A percentile compares a stretch with the other conserved stretches of the same genome.
phyloP scores from a whole-genome alignment of 2,329 filamentous ascomycete genomes.

The Zasmidium cellare region DNA sequence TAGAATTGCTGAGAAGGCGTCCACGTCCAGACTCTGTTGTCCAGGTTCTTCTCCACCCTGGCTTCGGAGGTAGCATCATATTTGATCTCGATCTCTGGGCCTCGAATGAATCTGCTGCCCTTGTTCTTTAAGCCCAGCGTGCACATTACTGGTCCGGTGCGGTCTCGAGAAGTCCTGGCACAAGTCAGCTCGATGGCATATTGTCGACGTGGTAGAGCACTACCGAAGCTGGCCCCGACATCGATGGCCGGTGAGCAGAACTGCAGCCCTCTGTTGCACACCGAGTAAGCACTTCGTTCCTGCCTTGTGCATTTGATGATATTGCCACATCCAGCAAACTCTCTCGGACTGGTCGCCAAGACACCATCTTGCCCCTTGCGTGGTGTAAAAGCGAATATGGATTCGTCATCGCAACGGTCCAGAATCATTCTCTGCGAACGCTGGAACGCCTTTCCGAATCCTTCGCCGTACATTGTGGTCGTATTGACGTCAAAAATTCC shows the following conservation, averaged over 20 bases:
- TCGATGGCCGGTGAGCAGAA: background rate
- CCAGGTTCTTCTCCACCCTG: background rate
- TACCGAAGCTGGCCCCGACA: background rate
- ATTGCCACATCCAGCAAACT: background rate
- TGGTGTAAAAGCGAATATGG: background rate
- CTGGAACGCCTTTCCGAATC: background rate
- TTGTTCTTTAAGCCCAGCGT: background rate
- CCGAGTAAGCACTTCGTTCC: background rate
- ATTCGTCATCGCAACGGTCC: background rate
- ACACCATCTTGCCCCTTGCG: background rate
- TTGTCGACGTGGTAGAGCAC: background rate
- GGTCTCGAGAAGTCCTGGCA: background rate
- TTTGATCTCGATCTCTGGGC: background rate
- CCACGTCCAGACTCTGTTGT: background rate
- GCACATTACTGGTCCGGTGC: background rate
- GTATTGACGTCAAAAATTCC: constrained; percentile 47
- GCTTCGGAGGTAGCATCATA: background rate
- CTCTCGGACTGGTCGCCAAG: background rate
- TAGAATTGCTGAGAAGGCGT: background rate
- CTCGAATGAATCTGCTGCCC: background rate
- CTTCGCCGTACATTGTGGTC: constrained; percentile 44
- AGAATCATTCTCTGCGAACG: background rate
- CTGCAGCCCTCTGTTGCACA: background rate
- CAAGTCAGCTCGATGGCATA: background rate
- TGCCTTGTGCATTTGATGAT: background rate